Conservation (phyloP, 176 grass and related monocot species). For the Triticum timopheevii region DNA sequence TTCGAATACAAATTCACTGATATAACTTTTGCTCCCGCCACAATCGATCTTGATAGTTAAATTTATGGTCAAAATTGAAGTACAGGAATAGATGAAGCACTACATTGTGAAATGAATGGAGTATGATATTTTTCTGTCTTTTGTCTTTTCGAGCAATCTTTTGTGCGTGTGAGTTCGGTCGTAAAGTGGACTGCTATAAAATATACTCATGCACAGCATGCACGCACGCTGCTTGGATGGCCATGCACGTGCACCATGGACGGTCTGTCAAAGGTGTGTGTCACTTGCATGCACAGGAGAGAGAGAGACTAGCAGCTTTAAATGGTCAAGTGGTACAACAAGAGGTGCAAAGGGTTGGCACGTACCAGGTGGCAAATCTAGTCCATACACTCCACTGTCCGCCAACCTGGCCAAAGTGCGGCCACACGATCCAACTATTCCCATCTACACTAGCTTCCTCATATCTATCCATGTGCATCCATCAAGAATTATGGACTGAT, state of each 20-base stretch:
- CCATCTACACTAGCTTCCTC: not conserved
- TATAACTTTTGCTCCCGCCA: no score
- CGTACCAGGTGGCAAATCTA: not conserved
- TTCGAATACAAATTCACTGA: no score
- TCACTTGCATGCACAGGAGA: not conserved
- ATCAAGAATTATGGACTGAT: not conserved
- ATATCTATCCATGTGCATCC: not conserved
- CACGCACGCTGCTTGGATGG: not conserved
- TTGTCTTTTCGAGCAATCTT: not conserved
- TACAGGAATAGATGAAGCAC: rapidly evolving
- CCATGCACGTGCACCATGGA: not conserved
- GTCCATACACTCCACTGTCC: not conserved
- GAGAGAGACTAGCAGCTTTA: not conserved
- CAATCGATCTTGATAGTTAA: no score
- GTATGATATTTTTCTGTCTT: no score
- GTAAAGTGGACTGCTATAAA: not conserved
- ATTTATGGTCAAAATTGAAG: no score
- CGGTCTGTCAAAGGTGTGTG: not conserved
- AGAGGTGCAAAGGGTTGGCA: not conserved
- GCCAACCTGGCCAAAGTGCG: not conserved
- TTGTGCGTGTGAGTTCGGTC: no score
- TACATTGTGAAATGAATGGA: no score
- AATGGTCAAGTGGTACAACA: not conserved
- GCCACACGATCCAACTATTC: not conserved
- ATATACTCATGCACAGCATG: not conserved